phyloP scores from a whole-genome alignment of 495 filamentous ascomycete species.

The Aspergillus cavernicola region DNA sequence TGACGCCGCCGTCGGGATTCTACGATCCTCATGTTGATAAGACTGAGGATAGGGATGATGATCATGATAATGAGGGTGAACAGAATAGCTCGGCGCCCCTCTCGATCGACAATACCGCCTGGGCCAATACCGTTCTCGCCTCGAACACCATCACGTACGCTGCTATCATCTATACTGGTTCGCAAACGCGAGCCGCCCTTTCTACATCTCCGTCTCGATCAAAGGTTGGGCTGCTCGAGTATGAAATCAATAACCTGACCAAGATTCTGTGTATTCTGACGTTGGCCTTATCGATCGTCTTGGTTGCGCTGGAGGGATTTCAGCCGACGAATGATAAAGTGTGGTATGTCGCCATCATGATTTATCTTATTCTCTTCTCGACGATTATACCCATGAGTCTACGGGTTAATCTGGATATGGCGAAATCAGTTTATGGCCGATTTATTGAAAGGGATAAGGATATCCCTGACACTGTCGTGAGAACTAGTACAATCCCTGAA shows the following conservation, averaged over 20 bases:
- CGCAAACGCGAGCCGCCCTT: conserved; percentile 89
- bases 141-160: conserved; percentile 84
- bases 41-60: conserved; percentile 15
- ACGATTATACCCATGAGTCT: conserved; percentile 98
- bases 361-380: conserved; percentile 96
- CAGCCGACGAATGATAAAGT: conserved; percentile 56
- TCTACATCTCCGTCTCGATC: conserved; percentile 88
- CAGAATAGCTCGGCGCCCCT: conserved; percentile 61
- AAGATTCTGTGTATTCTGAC: conserved; percentile 94
- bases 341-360: conserved; percentile 95
- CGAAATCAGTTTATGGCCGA: conserved; percentile 90
- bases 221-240: conserved; percentile 89
- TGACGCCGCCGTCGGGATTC: conserved; percentile 38
- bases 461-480: conserved; percentile 86
- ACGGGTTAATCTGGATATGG: conserved; percentile 94
- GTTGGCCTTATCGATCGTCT: conserved; percentile 74
- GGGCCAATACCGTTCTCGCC: conserved; percentile 96
- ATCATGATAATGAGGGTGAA: conserved; percentile 22
- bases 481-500: conserved; percentile 96
- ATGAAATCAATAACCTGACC: conserved; percentile 96
- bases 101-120: conserved; percentile 95
- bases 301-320: conserved; percentile 87
- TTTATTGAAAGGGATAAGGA: conserved; percentile 91
- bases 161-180: conserved; percentile 89
- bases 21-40: conserved; percentile 46